These are phyloP conservation scores for Ophiostoma fasciatum DNA, from an alignment of 2,329 filamentous ascomycete genomes.

Conservation along the genomic window DNA sequence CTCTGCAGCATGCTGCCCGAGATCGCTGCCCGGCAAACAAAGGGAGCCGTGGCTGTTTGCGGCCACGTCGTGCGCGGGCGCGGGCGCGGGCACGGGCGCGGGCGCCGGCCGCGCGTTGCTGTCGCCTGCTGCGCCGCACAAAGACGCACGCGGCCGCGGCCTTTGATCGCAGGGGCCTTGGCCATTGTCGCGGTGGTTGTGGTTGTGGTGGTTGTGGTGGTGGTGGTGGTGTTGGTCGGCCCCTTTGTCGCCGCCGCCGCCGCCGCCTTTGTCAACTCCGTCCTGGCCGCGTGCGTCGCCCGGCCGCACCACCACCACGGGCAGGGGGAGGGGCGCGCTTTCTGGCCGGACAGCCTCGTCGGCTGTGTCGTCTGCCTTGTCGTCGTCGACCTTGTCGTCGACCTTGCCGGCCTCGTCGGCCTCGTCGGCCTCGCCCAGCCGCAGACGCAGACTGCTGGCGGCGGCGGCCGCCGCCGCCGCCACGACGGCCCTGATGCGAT, in stretches of 20 bases:
- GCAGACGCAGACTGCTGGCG: slow-evolving; percentile 4
- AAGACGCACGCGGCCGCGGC: too few relatives aligned
- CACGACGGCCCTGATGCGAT: slow-evolving; percentile 34
- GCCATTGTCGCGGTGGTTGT: neutral
- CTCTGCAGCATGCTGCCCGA: neutral
- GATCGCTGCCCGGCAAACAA: slow-evolving; percentile 6
- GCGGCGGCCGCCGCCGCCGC: slow-evolving; percentile 2
- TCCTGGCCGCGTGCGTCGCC: too few relatives aligned
- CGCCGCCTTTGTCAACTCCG: too few relatives aligned
- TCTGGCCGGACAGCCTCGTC: neutral
- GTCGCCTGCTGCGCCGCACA: too few relatives aligned
- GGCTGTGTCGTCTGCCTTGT: neutral
- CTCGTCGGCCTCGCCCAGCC: neutral
- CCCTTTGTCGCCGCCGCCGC: too few relatives aligned
- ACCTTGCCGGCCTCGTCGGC: neutral
- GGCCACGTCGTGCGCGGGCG: neutral
- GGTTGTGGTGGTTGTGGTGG: neutral
- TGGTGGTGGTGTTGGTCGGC: neutral
- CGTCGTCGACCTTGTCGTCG: neutral
- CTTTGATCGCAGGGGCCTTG: too few relatives aligned
- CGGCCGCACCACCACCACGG: too few relatives aligned
- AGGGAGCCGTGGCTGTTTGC: slow-evolving; percentile 10
- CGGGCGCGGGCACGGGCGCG: too few relatives aligned
- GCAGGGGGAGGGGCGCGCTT: too few relatives aligned
- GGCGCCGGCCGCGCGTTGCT: too few relatives aligned